Conservation (phyloP, 1,284 basidiomycete species). For the Malassezia cuniculi region DNA sequence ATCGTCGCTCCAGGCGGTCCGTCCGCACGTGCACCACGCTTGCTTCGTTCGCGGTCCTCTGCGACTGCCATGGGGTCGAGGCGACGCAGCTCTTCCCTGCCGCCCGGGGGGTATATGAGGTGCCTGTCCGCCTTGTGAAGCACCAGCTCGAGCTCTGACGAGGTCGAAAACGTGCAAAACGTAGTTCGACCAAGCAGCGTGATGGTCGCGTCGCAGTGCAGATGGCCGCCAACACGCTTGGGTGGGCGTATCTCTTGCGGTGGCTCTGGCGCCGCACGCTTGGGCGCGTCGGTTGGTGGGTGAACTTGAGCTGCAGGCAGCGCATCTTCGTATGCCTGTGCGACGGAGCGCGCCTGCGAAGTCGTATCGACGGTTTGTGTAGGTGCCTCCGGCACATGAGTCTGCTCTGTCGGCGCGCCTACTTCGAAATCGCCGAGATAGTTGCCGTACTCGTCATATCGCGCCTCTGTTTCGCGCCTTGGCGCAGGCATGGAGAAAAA, state of each 20-base stretch:
- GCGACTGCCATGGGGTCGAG: conserved; percentile 33
- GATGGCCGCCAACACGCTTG: no score
- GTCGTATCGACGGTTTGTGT: background rate
- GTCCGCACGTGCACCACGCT: conserved; percentile 16
- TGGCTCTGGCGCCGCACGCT: no score
- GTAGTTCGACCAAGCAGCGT: background rate
- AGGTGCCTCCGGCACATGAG: background rate
- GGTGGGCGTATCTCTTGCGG: no score
- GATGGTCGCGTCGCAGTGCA: conserved; percentile 3
- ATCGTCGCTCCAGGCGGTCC: conserved; percentile 34
- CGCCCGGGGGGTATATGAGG: conserved; percentile 36
- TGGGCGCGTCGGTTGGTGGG: no score
- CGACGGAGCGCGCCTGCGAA: no score
- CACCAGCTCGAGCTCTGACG: conserved; percentile 20
- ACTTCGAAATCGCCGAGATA: conserved; percentile 11
- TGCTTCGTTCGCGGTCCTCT: conserved; percentile 26
- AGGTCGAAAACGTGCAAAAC: conserved; percentile 2
- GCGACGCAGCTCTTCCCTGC: conserved; percentile 26
- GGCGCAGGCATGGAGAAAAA: conserved; percentile 5
- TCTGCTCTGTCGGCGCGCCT: background rate
- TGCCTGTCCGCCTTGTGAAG: conserved; percentile 41
- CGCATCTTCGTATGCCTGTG: no score
- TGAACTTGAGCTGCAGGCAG: no score
- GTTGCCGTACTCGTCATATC: conserved; percentile 14
- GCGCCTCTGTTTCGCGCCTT: conserved; percentile 10